Conservation (phyloP, 2,329 filamentous ascomycete species). For the Diaporthe citri region DNA sequence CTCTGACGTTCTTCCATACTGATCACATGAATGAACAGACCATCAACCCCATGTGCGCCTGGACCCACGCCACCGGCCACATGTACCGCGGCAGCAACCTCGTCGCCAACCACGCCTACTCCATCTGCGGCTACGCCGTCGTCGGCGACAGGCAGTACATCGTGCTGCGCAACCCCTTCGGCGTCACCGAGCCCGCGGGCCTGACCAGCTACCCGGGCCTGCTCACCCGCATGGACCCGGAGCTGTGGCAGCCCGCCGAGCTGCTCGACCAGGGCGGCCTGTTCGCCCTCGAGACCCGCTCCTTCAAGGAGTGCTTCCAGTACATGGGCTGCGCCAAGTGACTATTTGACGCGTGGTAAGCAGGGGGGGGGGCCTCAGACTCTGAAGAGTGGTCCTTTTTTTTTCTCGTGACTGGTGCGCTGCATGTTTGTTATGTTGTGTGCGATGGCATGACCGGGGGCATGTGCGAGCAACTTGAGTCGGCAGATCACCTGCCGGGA, state of each 20-base stretch:
- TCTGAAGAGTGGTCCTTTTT: neutral
- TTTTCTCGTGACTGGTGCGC: no score
- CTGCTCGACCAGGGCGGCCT: conserved; percentile 41
- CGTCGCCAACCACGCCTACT: conserved; percentile 60
- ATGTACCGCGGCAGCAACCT: conserved; percentile 56
- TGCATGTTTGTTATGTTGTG: neutral
- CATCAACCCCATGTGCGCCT: conserved; percentile 57
- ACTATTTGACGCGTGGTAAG: conserved; percentile 17
- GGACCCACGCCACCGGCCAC: conserved; percentile 54
- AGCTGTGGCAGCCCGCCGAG: conserved; percentile 42
- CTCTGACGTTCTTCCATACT: neutral
- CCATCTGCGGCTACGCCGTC: conserved; percentile 55
- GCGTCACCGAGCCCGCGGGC: conserved; percentile 56
- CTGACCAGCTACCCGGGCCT: conserved; percentile 55
- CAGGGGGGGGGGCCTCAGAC: neutral
- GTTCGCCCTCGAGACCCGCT: conserved; percentile 43
- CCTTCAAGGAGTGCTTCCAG: conserved; percentile 41
- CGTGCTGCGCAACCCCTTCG: conserved; percentile 59
- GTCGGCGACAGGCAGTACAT: conserved; percentile 37
- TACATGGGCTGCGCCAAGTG: conserved; percentile 33
- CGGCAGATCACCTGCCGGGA: neutral
- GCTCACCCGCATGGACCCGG: conserved; percentile 51
- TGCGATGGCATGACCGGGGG: neutral
- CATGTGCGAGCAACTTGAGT: neutral
- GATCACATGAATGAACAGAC: conserved; percentile 47